These are phyloP conservation scores for Globisporangium canariense DNA, from an alignment of 352 stramenopile species.

Conservation along the genomic window DNA sequence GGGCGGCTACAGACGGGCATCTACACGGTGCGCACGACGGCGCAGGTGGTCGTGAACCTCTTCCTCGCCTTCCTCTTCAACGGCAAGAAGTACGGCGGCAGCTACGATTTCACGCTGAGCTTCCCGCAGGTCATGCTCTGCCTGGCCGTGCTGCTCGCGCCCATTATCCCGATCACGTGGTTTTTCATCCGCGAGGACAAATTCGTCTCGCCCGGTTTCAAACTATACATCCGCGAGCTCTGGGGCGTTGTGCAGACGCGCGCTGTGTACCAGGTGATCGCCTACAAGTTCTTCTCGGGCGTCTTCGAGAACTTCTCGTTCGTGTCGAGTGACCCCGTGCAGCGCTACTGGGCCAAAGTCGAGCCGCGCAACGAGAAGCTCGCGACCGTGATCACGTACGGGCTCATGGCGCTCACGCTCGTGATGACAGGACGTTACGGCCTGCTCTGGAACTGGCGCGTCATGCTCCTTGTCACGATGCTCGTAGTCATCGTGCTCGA, in stretches of 20 bases:
- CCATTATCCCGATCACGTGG: conserved; percentile 22
- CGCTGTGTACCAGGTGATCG: conserved; percentile 44
- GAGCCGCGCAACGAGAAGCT: conserved; percentile 30
- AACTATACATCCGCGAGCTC: conserved; percentile 24
- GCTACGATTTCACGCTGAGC: conserved; percentile 46
- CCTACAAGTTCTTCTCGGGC: conserved; percentile 48
- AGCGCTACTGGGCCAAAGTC: conserved; percentile 32
- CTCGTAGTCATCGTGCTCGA: conserved; percentile 40
- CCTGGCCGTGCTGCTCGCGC: conserved; percentile 12
- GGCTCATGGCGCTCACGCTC: conserved; percentile 30
- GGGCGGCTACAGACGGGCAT: conserved; percentile 43
- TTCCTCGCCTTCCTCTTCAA: conserved; percentile 54
- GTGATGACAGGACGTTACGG: conserved; percentile 37
- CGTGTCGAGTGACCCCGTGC: conserved; percentile 31
- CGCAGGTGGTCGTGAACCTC: conserved; percentile 34
- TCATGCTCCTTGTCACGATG: conserved; percentile 31
- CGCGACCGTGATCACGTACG: conserved; percentile 26
- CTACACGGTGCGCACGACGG: conserved; percentile 35
- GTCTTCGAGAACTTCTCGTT: conserved; percentile 40
- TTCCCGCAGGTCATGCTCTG: conserved; percentile 33
- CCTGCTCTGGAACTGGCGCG: conserved; percentile 50
- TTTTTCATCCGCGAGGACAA: conserved; percentile 32
- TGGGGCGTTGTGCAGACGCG: conserved; percentile 43
- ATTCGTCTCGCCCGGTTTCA: conserved; percentile 14
- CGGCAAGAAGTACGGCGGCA: conserved; percentile 47